These are phyloP conservation scores for Globisporangium orthogonon DNA, from an alignment of 352 stramenopile species.

Conservation along the genomic window DNA sequence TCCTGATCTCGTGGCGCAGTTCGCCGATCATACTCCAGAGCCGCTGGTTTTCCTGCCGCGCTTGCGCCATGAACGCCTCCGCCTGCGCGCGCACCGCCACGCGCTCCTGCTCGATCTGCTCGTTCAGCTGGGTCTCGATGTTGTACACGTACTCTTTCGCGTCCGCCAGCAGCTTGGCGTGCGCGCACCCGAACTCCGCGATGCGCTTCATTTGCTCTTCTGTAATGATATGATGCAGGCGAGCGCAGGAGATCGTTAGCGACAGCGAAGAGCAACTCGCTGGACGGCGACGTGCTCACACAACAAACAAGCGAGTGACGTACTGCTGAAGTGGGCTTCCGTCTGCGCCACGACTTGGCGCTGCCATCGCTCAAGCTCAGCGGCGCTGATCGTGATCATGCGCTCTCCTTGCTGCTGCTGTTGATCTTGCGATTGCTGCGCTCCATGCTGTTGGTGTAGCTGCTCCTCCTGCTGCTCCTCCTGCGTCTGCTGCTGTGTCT, in stretches of 20 bases:
- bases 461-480: background rate
- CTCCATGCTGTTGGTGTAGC: background rate
- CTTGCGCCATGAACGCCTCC: conserved; percentile 45
- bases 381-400: conserved; percentile 36
- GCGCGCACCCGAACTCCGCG: conserved; percentile 65
- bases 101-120: conserved; percentile 45
- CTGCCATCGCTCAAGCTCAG: conserved; percentile 61
- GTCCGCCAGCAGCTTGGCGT: conserved; percentile 57
- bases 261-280: background rate
- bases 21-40: conserved; percentile 12
- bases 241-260: background rate
- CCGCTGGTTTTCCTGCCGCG: conserved; percentile 34
- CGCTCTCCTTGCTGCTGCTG: conserved; percentile 9
- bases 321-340: conserved; percentile 66
- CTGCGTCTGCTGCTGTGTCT: background rate
- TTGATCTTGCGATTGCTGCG: background rate
- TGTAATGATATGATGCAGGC: conserved; percentile 7
- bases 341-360: conserved; percentile 48
- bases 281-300: too few species aligned
- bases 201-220: conserved; percentile 78
- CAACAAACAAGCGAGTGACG: conserved; percentile 9
- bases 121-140: conserved; percentile 44
- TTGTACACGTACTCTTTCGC: conserved; percentile 57
- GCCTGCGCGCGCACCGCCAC: conserved; percentile 34
- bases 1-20: conserved; percentile 4